Base-by-base conservation (phyloP, 2,329 filamentous ascomycete genomes). In the Pseudogymnoascus sp. region DNA sequence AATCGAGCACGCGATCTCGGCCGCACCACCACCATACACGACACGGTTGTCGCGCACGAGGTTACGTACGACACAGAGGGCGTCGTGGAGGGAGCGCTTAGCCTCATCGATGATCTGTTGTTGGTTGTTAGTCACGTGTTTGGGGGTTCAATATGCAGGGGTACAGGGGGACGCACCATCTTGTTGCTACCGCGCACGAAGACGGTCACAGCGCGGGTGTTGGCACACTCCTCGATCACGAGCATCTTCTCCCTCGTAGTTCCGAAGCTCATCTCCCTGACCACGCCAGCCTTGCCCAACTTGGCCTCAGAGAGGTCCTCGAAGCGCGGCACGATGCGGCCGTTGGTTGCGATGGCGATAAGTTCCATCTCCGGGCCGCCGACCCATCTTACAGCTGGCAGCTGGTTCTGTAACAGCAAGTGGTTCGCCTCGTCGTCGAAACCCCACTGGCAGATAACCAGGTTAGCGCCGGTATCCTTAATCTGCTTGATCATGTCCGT, bases 401-500 rank as follows among this genome's bases (percentile, higher is more conserved):
- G 85, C 72, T 94, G 83, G 82, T 97, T 97, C 79, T 97, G 95
- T 65, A 99, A 86, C 36, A 99, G 84, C 64, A 99, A 80, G 77
- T 99, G 94, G 80, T 99, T 99, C 66, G 94, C 94, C 79, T 99
- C 94, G 73, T 99, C 94, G 74, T 99, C 94, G 73, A 99, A 99
- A 68, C 94, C 94, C 94, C 95, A 99, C 76, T 99, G 95, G 79
- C 94, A 99, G 73, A 99, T 96, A 67, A 92, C 94, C 65, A 99
- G 83, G 79, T 99, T 99, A 67, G 94, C 94, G 65, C 94, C 94
- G 0, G 93, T 95, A 71, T 90, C 90, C 80, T 99, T 99, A 81
- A 99, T 94, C 78, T 97, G 90, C 74, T 95, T 83, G 71, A 99
- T 97, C 94, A 99, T 99, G 80, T 97, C 93, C 64, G 91, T 84